phyloP scores from a whole-genome alignment of 2,329 filamentous ascomycete genomes.

The Trichoderma asperellum region DNA sequence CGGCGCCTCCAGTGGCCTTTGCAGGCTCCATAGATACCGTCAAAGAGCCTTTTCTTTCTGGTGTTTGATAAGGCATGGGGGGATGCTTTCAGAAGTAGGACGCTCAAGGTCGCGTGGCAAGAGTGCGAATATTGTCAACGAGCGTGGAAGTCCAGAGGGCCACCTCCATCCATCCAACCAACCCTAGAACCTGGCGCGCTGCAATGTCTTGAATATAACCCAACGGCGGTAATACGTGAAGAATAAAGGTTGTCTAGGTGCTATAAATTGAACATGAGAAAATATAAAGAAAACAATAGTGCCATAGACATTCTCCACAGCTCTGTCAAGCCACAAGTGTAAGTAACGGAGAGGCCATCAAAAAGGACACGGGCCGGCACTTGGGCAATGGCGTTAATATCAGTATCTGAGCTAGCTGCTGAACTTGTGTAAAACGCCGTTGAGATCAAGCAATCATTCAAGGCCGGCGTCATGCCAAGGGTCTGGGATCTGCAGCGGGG shows the following conservation, averaged over 20 bases:
- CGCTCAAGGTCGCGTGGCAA: background rate
- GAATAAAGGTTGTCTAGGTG: background rate
- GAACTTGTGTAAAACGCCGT: conserved; percentile 7
- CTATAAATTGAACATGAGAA: background rate
- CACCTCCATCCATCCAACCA: background rate
- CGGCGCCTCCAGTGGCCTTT: conserved; percentile 49
- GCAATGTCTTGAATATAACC: background rate
- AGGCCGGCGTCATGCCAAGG: conserved; percentile 25
- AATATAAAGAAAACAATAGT: background rate
- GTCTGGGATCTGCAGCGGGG: conserved; percentile 26
- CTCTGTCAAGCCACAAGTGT: background rate
- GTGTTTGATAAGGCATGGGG: conserved; percentile 28
- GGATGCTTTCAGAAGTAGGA: background rate
- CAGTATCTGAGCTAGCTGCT: background rate
- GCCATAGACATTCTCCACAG: background rate
- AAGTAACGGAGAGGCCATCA: background rate
- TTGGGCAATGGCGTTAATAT: conserved; percentile 14
- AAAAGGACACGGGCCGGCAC: background rate
- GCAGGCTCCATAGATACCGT: conserved; percentile 41
- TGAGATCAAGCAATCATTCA: background rate
- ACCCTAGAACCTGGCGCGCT: background rate
- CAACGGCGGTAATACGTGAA: background rate
- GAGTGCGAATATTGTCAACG: background rate
- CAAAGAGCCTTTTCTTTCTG: conserved; percentile 28
- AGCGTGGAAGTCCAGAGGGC: background rate